Evolutionary conservation across 139 green algal genomes (phyloP).

Genomic region (Closterium sp.): DNA sequence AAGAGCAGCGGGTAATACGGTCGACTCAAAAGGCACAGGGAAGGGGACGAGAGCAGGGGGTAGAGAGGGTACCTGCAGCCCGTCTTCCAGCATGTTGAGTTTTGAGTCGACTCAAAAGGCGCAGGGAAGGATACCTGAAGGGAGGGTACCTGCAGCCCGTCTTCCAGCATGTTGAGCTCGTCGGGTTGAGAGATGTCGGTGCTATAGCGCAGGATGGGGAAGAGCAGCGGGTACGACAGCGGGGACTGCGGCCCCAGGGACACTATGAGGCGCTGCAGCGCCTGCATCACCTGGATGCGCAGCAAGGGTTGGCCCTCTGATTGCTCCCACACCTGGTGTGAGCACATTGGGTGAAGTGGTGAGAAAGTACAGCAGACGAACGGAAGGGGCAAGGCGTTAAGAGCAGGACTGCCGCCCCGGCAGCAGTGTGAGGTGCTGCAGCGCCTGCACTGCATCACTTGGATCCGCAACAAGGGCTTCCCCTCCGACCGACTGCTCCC

Average conservation of each 20-base stretch:
- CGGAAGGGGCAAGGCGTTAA: slow-evolving; percentile 22
- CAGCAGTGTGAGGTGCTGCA: slow-evolving; percentile 33
- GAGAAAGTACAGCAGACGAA: background rate
- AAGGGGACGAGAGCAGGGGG: no score
- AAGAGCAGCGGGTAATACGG: slow-evolving; percentile 45
- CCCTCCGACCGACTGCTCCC: no score
- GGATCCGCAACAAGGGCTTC: background rate
- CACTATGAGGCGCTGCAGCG: slow-evolving; percentile 46
- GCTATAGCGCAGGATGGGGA: slow-evolving; percentile 51
- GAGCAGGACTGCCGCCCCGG: slow-evolving; percentile 26
- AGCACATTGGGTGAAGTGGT: no score
- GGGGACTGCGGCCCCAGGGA: slow-evolving; percentile 44
- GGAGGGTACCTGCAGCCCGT: slow-evolving; percentile 64
- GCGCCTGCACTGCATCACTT: slow-evolving; percentile 29
- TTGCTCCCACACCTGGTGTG: slow-evolving; percentile 47
- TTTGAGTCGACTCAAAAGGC: no score
- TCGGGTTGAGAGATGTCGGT: slow-evolving; percentile 71
- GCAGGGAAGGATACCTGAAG: background rate
- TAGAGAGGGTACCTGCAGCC: no score
- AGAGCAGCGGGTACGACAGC: slow-evolving; percentile 30
- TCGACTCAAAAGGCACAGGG: no score
- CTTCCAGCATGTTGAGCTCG: slow-evolving; percentile 84
- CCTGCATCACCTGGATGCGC: slow-evolving; percentile 54
- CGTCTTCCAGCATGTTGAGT: no score
- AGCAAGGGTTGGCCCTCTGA: slow-evolving; percentile 53